Evolutionary conservation across 345 rosid genomes (phyloP).

Genomic region (Aegle marmelos): DNA sequence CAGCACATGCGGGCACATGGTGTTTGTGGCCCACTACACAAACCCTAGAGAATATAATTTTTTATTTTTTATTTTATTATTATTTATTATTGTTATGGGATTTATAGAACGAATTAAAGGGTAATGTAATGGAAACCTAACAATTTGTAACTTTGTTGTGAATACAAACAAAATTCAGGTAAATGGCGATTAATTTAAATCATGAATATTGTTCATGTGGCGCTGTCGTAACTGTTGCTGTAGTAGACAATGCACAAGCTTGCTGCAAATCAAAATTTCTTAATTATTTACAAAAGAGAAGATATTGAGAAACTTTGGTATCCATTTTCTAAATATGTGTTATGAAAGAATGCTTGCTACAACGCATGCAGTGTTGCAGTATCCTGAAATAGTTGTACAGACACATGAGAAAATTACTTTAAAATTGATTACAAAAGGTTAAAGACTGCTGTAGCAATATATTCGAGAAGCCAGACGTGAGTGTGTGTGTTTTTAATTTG

Average conservation of each 20-base stretch:
- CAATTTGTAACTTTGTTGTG: constrained; percentile 24
- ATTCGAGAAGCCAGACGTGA: too few species aligned
- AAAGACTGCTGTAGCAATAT: too few species aligned
- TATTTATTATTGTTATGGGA: not conserved
- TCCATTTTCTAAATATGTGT: not conserved
- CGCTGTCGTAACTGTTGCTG: not conserved
- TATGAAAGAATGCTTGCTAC: not conserved
- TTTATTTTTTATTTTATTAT: not conserved
- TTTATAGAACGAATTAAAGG: not conserved
- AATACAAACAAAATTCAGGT: constrained; percentile 35
- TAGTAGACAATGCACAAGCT: not conserved
- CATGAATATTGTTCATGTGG: not conserved
- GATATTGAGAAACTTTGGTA: not conserved
- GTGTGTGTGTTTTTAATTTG: too few species aligned
- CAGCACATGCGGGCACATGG: constrained; percentile 99
- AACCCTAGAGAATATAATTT: constrained; percentile 28
- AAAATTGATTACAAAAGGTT: not conserved
- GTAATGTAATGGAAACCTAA: constrained; percentile 35
- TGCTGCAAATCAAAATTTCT: not conserved
- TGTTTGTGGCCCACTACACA: constrained; percentile 46
- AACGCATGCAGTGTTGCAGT: not conserved
- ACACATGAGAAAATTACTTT: not conserved
- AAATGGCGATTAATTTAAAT: constrained; percentile 1
- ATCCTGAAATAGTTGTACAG: not conserved
- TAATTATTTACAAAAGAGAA: not conserved